A percentile compares a stretch with the other conserved stretches of the same genome.
Conservation (phyloP, 1,284 basidiomycete genomes). For the Malassezia sp. region DNA sequence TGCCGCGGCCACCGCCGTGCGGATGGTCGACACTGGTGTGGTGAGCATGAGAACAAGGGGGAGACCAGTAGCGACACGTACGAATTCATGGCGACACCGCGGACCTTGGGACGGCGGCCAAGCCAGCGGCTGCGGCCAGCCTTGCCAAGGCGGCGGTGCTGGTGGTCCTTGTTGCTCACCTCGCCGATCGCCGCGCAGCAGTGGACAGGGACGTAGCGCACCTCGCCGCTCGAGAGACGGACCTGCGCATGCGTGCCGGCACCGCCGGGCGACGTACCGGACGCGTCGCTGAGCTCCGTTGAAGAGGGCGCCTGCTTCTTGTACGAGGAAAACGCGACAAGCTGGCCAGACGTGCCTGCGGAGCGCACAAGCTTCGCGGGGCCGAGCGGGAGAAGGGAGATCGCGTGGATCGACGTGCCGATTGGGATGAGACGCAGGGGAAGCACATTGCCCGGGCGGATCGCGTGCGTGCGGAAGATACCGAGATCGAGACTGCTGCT, state of each 20-base stretch:
- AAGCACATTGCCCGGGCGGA: constrained; percentile 86
- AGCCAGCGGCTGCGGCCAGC: constrained; percentile 83
- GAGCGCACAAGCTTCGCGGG: constrained; percentile 74
- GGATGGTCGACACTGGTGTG: constrained; percentile 90
- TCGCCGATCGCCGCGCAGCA: constrained; percentile 82
- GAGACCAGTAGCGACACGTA: too few species aligned
- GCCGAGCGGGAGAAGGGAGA: constrained; percentile 65
- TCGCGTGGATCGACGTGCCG: constrained; percentile 78
- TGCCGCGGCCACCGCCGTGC: constrained; percentile 94
- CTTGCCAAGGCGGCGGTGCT: constrained; percentile 73
- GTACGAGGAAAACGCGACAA: constrained; percentile 48
- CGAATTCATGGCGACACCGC: constrained; percentile 98
- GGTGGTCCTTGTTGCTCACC: constrained; percentile 85
- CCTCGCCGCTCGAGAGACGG: constrained; percentile 80
- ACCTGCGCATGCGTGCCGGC: constrained; percentile 64
- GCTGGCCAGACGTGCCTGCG: constrained; percentile 73
- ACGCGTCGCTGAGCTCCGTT: too few species aligned
- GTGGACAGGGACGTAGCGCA: constrained; percentile 68
- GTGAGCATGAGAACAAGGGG: too few species aligned
- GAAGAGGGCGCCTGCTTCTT: constrained; percentile 20
- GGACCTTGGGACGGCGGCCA: constrained; percentile 71
- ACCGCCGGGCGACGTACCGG: constrained; percentile 47
- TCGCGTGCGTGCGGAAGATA: constrained; percentile 68
- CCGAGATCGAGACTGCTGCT: constrained; percentile 59
- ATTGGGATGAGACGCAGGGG: constrained; percentile 81